Base-by-base conservation (phyloP, 495 filamentous ascomycete genomes). In the Penicillium ochrochloron region DNA sequence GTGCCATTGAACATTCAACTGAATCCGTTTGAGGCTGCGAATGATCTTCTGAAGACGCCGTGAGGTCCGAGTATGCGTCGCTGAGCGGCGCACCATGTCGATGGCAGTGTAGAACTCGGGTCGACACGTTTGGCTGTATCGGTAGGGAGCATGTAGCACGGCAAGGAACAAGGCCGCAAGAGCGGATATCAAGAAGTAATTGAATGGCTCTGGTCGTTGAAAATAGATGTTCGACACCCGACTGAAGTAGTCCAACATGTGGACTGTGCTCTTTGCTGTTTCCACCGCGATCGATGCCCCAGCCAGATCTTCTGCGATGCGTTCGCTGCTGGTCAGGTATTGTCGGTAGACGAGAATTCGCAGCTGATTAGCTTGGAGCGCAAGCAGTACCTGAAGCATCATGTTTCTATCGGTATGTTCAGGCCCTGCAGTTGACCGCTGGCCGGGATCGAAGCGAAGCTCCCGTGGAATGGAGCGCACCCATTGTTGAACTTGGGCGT, bases 321-420 rank as follows among this genome's bases (percentile, higher is more conserved):
- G 89, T 25, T 85, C 86, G 0, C 84, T 86, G 37, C 83, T 88
- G 66, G 93, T 86, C 1, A 94, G 81, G 37, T 93, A 87, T 5
- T 92, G 90, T 0, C 90, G 89, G 72, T 92, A 90, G n/a, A 94
- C 86, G 65, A 90, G 84, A 56, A 92, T 93, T 4, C 92, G 90
- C 64, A 93, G 87, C 72, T 93, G 91, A 65, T 94, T 94, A 23
- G 89, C 82, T 23, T 92, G 82, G 11, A 96, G 78, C 52, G 85
- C 85, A n/a, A 88, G 79, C n/a, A 86, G 72, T 8, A 87, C 79
- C 46, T 84, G 83, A 5, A 77, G 69, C 66, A 73, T 77, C 62
- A 73, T 75, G n/a, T 67, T 65, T 5, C 71, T 65, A 52, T 75
- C 72, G 0, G 69, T 65, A 8, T 75, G 68, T 72, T 76, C 39